Percentiles rank a stretch among this genome's conserved stretches.
Evolutionary conservation across 2,329 filamentous ascomycete genomes (phyloP).

Genomic region (Hymenoscyphus repandus): DNA sequence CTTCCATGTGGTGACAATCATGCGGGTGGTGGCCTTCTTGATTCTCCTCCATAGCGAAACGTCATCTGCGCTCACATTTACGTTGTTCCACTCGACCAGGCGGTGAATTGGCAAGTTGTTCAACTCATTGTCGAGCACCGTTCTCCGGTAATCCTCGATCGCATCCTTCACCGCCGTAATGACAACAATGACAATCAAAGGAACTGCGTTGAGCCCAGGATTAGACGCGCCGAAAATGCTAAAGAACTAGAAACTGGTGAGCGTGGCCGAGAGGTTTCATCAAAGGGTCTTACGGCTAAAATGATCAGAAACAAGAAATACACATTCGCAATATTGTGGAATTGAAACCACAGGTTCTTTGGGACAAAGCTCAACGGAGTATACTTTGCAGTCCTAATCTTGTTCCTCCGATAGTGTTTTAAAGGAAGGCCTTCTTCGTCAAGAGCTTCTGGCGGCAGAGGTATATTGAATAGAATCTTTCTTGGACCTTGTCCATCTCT

Average conservation of each 20-base stretch:
- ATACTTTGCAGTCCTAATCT: slow-evolving; percentile 97
- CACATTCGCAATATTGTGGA: slow-evolving; percentile 97
- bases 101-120: slow-evolving; percentile 96
- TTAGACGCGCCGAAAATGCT: slow-evolving; percentile 91
- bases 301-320: slow-evolving; percentile 98
- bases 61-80: slow-evolving; percentile 85
- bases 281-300: slow-evolving; percentile 65
- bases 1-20: slow-evolving; percentile 36
- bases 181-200: slow-evolving; percentile 84
- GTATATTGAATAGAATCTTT: slow-evolving; percentile 78
- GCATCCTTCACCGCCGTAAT: slow-evolving; percentile 92
- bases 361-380: slow-evolving; percentile 91
- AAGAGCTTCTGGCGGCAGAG: slow-evolving; percentile 66
- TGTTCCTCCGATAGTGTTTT: slow-evolving; percentile 76
- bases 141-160: slow-evolving; percentile 91
- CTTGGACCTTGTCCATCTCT: slow-evolving; percentile 38
- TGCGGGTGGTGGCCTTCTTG: slow-evolving; percentile 72
- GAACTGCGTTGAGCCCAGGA: slow-evolving; percentile 83
- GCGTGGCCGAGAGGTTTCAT: slow-evolving; percentile 7
- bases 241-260: slow-evolving; percentile 65
- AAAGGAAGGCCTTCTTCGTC: slow-evolving; percentile 76
- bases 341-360: slow-evolving; percentile 96
- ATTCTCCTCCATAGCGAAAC: slow-evolving; percentile 79
- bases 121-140: slow-evolving; percentile 82
- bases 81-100: slow-evolving; percentile 82